Conservation (phyloP, 176 grass and related monocot species). For the Zea luxurians region DNA sequence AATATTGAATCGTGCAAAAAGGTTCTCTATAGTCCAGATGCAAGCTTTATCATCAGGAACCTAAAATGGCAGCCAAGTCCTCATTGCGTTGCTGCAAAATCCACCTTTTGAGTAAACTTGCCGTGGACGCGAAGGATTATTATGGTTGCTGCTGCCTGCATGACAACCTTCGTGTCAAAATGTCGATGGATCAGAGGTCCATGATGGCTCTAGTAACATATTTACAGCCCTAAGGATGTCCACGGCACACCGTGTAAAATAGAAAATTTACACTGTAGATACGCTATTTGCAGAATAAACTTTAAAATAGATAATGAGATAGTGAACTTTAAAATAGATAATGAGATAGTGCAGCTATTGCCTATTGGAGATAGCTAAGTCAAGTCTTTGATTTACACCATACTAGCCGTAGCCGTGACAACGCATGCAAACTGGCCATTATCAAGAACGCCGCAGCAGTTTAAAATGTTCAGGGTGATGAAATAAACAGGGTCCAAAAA, state of each 20-base stretch:
- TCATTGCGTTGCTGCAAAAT: not conserved
- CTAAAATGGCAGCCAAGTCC: not conserved
- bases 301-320: no score
- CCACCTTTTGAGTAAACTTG: constrained; percentile 10
- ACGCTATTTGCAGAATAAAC: no score
- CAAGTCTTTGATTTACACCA: not conserved
- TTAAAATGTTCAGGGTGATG: no score
- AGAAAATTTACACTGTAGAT: no score
- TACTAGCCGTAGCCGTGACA: not conserved
- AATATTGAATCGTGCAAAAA: not conserved
- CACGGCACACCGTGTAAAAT: no score
- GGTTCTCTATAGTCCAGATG: not conserved
- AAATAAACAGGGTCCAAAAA: no score
- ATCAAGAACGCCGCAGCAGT: no score
- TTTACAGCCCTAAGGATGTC: not conserved
- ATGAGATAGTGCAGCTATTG: no score
- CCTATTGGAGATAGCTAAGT: no score
- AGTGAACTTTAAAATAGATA: no score
- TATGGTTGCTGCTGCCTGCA: not conserved
- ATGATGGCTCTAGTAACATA: not conserved
- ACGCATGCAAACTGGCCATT: not conserved
- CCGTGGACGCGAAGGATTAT: constrained; percentile 39
- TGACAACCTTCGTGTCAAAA: not conserved
- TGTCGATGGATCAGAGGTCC: not conserved
- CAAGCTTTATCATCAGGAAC: constrained; percentile 1